Evolutionary conservation across 768 basidiomycete species (phyloP).

Genomic region (Tylopilus plumbeoviolaceoides): DNA sequence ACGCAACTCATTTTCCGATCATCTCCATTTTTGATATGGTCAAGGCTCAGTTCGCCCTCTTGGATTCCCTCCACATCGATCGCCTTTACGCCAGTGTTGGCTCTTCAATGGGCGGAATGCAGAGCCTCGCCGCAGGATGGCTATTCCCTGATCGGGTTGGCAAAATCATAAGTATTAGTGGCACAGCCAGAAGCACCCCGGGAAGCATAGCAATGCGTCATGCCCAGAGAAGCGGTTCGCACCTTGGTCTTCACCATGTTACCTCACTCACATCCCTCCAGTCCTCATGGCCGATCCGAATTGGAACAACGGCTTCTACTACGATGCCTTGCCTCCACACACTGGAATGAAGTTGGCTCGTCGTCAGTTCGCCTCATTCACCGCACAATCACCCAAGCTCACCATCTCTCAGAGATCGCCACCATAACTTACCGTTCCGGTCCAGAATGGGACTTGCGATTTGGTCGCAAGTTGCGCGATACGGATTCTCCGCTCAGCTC

Average conservation of each 20-base stretch:
- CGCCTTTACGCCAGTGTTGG: slow-evolving; percentile 93
- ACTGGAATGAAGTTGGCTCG: slow-evolving; percentile 98
- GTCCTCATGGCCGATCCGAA: slow-evolving; percentile 99
- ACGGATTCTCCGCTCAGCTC: slow-evolving; percentile 11
- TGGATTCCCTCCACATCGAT: slow-evolving; percentile 81
- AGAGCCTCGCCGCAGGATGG: slow-evolving; percentile 94
- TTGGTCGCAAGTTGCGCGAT: slow-evolving; percentile 70
- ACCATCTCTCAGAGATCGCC: slow-evolving; percentile 72
- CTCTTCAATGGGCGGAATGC: slow-evolving; percentile 97
- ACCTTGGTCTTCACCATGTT: neutral
- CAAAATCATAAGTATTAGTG: slow-evolving; percentile 91
- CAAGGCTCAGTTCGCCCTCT: slow-evolving; percentile 80
- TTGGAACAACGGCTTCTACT: slow-evolving; percentile 99
- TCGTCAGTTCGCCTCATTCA: slow-evolving; percentile 52
- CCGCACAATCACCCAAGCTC: neutral
- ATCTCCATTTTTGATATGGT: slow-evolving; percentile 97
- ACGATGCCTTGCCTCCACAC: slow-evolving; percentile 91
- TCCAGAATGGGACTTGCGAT: slow-evolving; percentile 97
- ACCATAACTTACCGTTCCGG: slow-evolving; percentile 99
- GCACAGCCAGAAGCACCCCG: slow-evolving; percentile 88
- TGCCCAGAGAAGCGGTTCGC: slow-evolving; percentile 88
- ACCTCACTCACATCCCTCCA: slow-evolving; percentile 29
- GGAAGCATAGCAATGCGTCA: slow-evolving; percentile 93
- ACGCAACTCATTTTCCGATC: slow-evolving; percentile 89
- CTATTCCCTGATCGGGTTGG: slow-evolving; percentile 84